Base-by-base conservation (phyloP, 208 protist species). In the Trypanosomatidae sp. region DNA sequence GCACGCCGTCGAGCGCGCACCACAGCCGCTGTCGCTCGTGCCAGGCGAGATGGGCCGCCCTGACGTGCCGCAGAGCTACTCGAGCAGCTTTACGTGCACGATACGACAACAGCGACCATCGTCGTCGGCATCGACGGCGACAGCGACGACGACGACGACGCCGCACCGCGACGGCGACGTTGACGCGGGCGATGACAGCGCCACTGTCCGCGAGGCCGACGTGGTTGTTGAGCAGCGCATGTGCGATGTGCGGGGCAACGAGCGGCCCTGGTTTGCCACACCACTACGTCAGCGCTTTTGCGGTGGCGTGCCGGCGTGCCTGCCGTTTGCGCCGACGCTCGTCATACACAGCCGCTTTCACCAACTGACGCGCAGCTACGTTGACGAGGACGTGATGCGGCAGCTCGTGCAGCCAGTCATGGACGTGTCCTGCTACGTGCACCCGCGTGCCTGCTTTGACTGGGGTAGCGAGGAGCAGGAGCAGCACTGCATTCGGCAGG, bases 401-500 rank as follows among this genome's bases (percentile, higher is more conserved):
- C 74, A 83, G 20, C 49, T 91, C n/a, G 50, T 88, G 57, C 81
- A 89, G 61, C 81, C 82, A 6, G 72, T 91, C 13, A 43, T 94
- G 23, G 81, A 94, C 33, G 46, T 90, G 15, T 68, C 79, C 19
- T 78, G 71, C 38, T 65, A 83, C 32, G 48, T 88, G 19, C 81
- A 94, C 57, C 80, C 81, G 1, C 32, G 67, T 13, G 75, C 76
- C 19, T 94, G 86, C 52, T 94, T 90, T 55, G 88, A 69, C 74
- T 86, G 70, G 79, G 71, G 47, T 43, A 53, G 48, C 11, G 73
- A 71, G 53, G 71, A 83, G 52, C 7, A 72, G 30, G 82, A 90
- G 37, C 62, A 71, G 21, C 58, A 59, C n/a, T 88, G 71, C 16
- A 49, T 88, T 4, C 33, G 43, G 33, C 77, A 87, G 21, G 75